Percentiles rank a stretch among this genome's conserved stretches.
These are phyloP conservation scores for Malus hybrid DNA, from an alignment of 331 rosid species.

Conservation along the genomic window DNA sequence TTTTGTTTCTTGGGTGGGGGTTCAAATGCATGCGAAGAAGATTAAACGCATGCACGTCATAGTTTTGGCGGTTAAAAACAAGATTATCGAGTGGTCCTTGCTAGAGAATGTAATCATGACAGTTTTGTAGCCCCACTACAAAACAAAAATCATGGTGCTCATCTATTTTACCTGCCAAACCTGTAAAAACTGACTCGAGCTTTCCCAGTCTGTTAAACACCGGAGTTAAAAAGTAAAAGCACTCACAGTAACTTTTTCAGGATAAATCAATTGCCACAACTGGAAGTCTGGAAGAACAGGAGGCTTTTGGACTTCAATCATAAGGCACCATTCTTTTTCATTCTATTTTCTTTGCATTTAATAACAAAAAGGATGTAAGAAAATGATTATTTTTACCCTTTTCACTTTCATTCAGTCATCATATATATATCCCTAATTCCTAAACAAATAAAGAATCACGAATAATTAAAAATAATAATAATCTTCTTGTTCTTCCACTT, in stretches of 20 bases:
- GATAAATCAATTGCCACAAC: conserved; percentile 30
- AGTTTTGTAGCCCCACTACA: conserved; percentile 8
- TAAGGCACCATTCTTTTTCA: conserved; percentile 12
- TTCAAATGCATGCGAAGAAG: not conserved
- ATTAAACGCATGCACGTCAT: too few relatives aligned
- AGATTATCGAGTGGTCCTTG: conserved; percentile 6
- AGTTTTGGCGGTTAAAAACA: not conserved
- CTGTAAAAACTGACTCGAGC: not conserved
- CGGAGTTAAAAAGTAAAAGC: conserved; percentile 15
- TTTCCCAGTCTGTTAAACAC: conserved; percentile 12
- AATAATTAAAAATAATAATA: conserved; percentile 21
- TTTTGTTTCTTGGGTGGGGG: not conserved
- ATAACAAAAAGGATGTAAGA: conserved; percentile 25
- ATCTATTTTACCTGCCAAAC: conserved; percentile 16
- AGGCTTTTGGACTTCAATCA: conserved; percentile 36
- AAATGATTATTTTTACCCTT: conserved; percentile 54
- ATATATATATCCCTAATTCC: conserved; percentile 30
- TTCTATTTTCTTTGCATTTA: conserved; percentile 29
- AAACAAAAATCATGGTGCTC: conserved; percentile 28
- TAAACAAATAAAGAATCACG: conserved; percentile 57
- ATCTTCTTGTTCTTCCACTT: conserved; percentile 33
- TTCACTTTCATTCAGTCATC: conserved; percentile 44
- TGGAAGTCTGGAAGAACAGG: conserved; percentile 14
- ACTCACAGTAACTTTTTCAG: conserved; percentile 31
- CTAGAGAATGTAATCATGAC: not conserved